Conservation (phyloP, 345 rosid species). For the Hibiscus mutabilis region DNA sequence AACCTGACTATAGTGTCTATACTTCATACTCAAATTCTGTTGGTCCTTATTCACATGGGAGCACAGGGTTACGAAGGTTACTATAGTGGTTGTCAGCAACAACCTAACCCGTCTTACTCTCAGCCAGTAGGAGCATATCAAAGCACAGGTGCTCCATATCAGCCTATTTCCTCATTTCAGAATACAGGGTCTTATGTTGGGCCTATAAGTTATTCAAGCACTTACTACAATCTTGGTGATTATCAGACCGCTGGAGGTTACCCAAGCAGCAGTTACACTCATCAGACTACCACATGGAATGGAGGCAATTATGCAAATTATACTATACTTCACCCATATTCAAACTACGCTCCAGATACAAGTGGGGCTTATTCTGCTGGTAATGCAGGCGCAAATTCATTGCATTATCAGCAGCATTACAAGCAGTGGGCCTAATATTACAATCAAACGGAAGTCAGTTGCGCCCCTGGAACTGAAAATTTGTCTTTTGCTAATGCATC, state of each 20-base stretch:
- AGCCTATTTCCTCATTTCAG: conserved; percentile 99
- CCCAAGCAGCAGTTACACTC: conserved; percentile 62
- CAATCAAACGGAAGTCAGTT: conserved; percentile 84
- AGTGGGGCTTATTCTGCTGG: conserved; percentile 46
- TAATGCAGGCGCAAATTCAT: conserved; percentile 42
- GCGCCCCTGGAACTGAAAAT: conserved; percentile 98
- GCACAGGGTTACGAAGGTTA: conserved; percentile 70
- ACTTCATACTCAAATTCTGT: conserved; percentile 50
- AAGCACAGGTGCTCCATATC: conserved; percentile 98
- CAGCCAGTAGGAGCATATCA: conserved; percentile 90
- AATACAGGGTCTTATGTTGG: conserved; percentile 99
- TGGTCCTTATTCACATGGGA: conserved; percentile 66
- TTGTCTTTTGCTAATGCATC: conserved; percentile 46
- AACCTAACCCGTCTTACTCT: conserved; percentile 65
- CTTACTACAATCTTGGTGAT: conserved; percentile 98
- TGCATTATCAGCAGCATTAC: conserved; percentile 71
- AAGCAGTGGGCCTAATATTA: conserved; percentile 85
- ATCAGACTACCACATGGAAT: conserved; percentile 56
- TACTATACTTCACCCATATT: conserved; percentile 61
- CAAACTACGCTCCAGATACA: conserved; percentile 52
- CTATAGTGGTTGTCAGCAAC: conserved; percentile 77
- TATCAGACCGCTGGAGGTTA: conserved; percentile 98
- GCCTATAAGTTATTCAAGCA: conserved; percentile 90
- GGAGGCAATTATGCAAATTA: conserved; percentile 63
- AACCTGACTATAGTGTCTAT: conserved; percentile 65